Conservation (phyloP, 225 moss, liverwort and hornwort species). For the Neckera pumila region DNA sequence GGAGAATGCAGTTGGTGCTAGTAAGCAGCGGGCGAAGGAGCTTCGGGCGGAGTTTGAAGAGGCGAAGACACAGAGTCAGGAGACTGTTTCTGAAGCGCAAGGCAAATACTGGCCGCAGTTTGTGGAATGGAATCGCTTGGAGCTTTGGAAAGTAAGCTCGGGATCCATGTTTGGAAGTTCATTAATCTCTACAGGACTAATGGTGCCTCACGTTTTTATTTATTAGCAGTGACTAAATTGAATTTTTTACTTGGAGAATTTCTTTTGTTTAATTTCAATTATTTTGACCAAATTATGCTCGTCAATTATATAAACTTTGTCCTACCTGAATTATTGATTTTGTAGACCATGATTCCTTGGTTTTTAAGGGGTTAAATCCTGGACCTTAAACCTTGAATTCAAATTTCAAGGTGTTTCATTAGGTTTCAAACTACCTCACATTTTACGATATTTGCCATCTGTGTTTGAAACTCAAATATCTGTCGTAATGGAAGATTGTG, state of each 20-base stretch:
- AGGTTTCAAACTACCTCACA: not conserved
- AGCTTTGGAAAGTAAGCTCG: conserved; percentile 61
- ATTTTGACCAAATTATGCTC: not conserved
- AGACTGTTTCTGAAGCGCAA: conserved; percentile 8
- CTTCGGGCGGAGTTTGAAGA: conserved; percentile 22
- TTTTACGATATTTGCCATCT: not conserved
- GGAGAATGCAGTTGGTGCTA: conserved; percentile 3
- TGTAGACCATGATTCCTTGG: not conserved
- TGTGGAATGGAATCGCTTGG: conserved; percentile 63
- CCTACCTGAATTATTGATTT: not conserved
- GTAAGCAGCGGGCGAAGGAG: conserved; percentile 28
- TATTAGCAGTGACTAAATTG: not conserved
- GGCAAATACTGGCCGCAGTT: conserved; percentile 53
- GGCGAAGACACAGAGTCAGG: conserved; percentile 1
- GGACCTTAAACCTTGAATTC: not conserved
- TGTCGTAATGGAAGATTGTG: not conserved
- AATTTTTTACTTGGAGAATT: too few species aligned
- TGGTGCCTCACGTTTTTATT: not conserved
- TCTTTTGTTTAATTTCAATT: not conserved
- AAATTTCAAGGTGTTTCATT: not conserved
- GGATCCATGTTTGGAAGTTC: not conserved
- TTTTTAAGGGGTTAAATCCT: not conserved
- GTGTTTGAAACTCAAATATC: not conserved
- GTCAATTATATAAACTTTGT: not conserved
- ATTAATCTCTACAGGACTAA: not conserved